Evolutionary conservation across 192 early-diverging fungal genomes (phyloP).

Genomic region (Backusella tuberculispora): DNA sequence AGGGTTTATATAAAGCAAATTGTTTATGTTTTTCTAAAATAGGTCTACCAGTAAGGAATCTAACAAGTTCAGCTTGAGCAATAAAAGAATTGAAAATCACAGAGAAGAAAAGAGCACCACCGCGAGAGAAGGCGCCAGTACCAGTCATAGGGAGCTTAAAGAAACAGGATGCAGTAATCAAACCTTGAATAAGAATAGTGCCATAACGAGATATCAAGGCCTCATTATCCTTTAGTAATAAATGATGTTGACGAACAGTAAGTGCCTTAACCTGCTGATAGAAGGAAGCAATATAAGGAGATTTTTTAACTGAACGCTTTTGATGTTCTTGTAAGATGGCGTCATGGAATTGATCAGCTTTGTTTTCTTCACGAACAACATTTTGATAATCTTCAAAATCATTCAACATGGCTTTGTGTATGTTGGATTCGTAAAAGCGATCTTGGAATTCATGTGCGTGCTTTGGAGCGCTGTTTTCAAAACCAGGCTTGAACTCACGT

Average conservation of each 20-base stretch:
- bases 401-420: constrained; percentile 41
- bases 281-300: constrained; percentile 70
- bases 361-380: constrained; percentile 24
- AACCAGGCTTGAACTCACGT: constrained; percentile 55
- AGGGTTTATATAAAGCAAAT: constrained; percentile 69
- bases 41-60: constrained; percentile 69
- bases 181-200: constrained; percentile 62
- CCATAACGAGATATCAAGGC: constrained; percentile 55
- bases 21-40: constrained; percentile 81
- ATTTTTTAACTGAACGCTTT: constrained; percentile 47
- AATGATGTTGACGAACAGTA: constrained; percentile 65
- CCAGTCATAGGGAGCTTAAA: constrained; percentile 57
- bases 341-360: constrained; percentile 43
- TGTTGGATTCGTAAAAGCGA: constrained; percentile 48
- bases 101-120: constrained; percentile 75
- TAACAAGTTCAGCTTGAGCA: constrained; percentile 74
- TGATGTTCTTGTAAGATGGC: constrained; percentile 62
- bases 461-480: constrained; percentile 55
- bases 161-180: constrained; percentile 76
- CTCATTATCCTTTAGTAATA: constrained; percentile 57
- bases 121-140: constrained; percentile 76
- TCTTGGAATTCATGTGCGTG: constrained; percentile 69
- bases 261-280: constrained; percentile 62
- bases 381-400: constrained; percentile 51
- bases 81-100: constrained; percentile 57